These are phyloP conservation scores for Pseudisothecium myosuroides DNA, from an alignment of 225 moss, liverwort and hornwort genomes.

Conservation along the genomic window DNA sequence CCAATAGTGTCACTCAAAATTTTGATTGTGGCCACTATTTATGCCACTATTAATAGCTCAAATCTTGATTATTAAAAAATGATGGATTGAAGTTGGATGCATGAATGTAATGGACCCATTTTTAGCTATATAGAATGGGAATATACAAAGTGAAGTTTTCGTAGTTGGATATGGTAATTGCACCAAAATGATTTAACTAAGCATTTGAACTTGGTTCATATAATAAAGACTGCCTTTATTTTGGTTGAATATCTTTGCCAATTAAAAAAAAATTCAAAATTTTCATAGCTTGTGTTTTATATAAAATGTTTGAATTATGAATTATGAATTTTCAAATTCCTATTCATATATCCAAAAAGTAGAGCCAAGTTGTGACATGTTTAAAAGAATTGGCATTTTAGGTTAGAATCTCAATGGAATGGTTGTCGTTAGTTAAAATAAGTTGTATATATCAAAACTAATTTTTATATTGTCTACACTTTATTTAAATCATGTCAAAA, in stretches of 20 bases:
- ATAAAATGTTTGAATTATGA: neutral
- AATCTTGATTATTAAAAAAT: too few species aligned
- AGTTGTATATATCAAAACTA: too few species aligned
- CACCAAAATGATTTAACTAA: too few species aligned
- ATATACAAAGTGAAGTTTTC: neutral
- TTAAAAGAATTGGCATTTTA: neutral
- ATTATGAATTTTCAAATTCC: neutral
- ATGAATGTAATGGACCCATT: neutral
- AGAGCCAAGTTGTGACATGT: rapidly evolving
- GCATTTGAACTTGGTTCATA: too few species aligned
- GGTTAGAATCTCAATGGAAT: too few species aligned
- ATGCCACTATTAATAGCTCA: too few species aligned
- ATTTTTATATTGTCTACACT: neutral
- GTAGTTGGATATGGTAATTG: neutral
- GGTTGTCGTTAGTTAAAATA: too few species aligned
- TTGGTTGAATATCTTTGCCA: neutral
- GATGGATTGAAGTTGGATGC: too few species aligned
- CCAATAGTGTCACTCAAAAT: neutral
- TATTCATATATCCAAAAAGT: neutral
- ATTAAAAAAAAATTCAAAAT: neutral
- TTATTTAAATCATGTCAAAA: neutral
- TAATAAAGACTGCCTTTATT: too few species aligned
- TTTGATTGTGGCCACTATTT: neutral
- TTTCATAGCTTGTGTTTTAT: neutral
- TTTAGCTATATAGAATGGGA: neutral